These are phyloP conservation scores for Boletus reticulatus DNA, from an alignment of 768 basidiomycete species.

Conservation along the genomic window DNA sequence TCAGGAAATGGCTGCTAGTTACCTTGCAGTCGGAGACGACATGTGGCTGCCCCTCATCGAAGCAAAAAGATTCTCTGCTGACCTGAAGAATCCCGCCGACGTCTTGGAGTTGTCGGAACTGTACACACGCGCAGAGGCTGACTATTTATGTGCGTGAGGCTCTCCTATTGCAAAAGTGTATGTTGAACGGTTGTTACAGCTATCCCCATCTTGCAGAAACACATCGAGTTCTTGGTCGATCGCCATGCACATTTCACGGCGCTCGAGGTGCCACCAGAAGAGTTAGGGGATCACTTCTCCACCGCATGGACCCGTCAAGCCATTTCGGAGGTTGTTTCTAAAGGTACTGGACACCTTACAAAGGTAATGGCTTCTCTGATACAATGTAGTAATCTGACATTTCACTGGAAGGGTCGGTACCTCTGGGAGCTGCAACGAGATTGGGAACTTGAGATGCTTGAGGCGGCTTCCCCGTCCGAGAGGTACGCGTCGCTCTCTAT, in stretches of 20 bases:
- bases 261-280: conserved; percentile 42
- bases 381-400: conserved; percentile 9
- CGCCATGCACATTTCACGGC: conserved; percentile 35
- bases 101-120: conserved; percentile 55
- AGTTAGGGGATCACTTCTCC: conserved; percentile 58
- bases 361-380: conserved; percentile 42
- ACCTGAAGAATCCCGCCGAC: conserved; percentile 52
- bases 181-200: conserved; percentile 44
- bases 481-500: conserved; percentile 35
- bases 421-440: conserved; percentile 73
- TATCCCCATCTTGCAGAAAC: conserved; percentile 68
- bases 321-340: conserved; percentile 50
- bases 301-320: conserved; percentile 58
- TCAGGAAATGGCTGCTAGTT: conserved; percentile 62
- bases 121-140: conserved; percentile 65
- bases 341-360: conserved; percentile 60
- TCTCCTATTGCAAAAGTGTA: conserved; percentile 5
- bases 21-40: conserved; percentile 63
- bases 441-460: conserved; percentile 71
- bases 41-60: conserved; percentile 74
- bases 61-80: conserved; percentile 45
- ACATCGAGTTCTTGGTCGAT: conserved; percentile 57
- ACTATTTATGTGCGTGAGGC: conserved; percentile 71
- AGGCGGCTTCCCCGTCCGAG: conserved; percentile 43
- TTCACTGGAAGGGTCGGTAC: conserved; percentile 51